Conservation (phyloP, 2,329 filamentous ascomycete species). For the Alternaria angustiovoidea region DNA sequence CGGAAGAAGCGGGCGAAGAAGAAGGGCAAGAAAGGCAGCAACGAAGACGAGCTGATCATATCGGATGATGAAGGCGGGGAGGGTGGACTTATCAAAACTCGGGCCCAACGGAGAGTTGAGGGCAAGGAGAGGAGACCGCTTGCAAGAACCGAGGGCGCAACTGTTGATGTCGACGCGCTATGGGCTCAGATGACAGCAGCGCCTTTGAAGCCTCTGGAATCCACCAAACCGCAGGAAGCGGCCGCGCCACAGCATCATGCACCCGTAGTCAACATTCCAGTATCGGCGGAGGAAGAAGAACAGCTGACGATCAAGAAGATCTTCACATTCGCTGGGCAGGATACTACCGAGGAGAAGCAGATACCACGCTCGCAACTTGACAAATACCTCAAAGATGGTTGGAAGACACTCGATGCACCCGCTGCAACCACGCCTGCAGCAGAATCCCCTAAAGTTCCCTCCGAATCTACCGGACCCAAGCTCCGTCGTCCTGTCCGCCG, state of each 20-base stretch:
- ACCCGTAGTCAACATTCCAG: constrained; percentile 17
- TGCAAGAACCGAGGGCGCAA: constrained; percentile 66
- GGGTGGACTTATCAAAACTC: constrained; percentile 74
- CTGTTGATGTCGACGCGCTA: constrained; percentile 74
- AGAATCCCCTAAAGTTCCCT: constrained; percentile 6
- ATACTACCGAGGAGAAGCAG: constrained; percentile 75
- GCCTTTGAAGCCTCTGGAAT: constrained; percentile 42
- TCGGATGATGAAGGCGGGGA: constrained; percentile 57
- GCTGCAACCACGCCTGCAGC: constrained; percentile 10
- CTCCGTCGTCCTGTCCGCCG: constrained; percentile 50
- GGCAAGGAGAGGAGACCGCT: constrained; percentile 65
- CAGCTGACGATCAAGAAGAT: constrained; percentile 71
- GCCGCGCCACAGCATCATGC: constrained; percentile 13
- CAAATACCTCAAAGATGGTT: constrained; percentile 41
- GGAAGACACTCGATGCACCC: constrained; percentile 33
- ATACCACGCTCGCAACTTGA: constrained; percentile 57
- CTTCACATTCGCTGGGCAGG: constrained; percentile 77
- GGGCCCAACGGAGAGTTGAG: constrained; percentile 73
- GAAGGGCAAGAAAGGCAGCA: constrained; percentile 35
- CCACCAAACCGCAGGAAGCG: constrained; percentile 25
- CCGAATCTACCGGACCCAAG: constrained; percentile 23
- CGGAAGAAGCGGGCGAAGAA: constrained; percentile 61
- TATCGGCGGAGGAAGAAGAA: constrained; percentile 42
- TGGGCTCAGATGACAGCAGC: constrained; percentile 72
- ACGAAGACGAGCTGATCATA: constrained; percentile 33